Base-by-base conservation (phyloP, 169 alveolate genomes). In the Toxoplasma gondii region DNA sequence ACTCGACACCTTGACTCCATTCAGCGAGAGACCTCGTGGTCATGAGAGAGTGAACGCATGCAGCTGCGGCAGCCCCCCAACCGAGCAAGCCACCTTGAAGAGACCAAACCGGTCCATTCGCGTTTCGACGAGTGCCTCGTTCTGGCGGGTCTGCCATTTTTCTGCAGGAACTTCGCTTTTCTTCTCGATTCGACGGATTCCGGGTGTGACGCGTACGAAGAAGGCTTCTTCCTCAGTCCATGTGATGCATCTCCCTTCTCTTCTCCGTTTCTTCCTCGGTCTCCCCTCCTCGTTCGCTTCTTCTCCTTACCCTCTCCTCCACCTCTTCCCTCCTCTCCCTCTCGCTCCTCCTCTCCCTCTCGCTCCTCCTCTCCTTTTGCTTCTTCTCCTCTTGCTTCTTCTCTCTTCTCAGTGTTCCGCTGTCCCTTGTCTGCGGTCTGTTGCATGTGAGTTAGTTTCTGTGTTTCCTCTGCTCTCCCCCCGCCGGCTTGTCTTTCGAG, bases 41-140 rank as follows among this genome's bases (percentile, higher is more conserved):
- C 67, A 82, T 38, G 39, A 82, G 64, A 7, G 90, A 41, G 67
- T 82, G 90, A 7, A 82, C 90, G 41, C 69, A 82, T 41, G 90
- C 90, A 36, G 67, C 90, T 0, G 90, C 53, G 12, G 41, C 54
- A 36, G 64, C 67, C 38, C 22, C 54, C 34, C n/a, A 82, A 10
- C 90, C 64, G 69, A 39, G 69, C 54, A 82, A 16, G 10, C 90
- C 90, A 10, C 41, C 90, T 1, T 31, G 53, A 12, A 82, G 64
- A 12, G 90, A 82, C 90, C 58, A 82, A 24, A 82, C 90, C 19
- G n/a, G n/a, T 10, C 74, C 74, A 64, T 19, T 16, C n/a, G 4
- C 22, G 74, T 31, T 64, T 16, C 24, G 39, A 10, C 43, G 39
- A 41, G 49, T 45, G 22, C 86, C 86, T 38, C 45, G 86, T n/a